Evolutionary conservation across 139 green algal genomes (phyloP).

Genomic region (Closterium sp.): DNA sequence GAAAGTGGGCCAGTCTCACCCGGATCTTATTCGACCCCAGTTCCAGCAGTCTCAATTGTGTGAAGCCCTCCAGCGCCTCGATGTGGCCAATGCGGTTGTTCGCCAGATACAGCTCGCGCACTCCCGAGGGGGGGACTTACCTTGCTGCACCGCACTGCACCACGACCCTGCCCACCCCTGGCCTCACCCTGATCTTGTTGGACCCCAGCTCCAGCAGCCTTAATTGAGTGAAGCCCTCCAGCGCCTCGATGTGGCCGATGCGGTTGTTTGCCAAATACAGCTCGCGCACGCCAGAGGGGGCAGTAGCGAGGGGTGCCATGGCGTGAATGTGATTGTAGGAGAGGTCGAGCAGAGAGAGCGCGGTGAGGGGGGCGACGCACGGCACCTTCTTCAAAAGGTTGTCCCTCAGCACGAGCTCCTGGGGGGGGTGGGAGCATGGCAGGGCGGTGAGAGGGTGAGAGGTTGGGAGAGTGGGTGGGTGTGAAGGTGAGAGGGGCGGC

Average conservation of each 20-base stretch:
- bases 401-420: constrained; percentile 38
- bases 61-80: constrained; percentile 60
- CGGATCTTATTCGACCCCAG: constrained; percentile 82
- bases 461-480: too few relatives aligned
- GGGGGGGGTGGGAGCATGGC: too few relatives aligned
- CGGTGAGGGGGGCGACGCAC: not conserved
- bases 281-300: constrained; percentile 59
- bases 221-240: constrained; percentile 63
- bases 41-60: constrained; percentile 73
- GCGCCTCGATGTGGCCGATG: constrained; percentile 58
- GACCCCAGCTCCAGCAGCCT: constrained; percentile 84
- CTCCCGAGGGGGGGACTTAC: not conserved
- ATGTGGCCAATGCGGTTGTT: constrained; percentile 76
- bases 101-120: constrained; percentile 40
- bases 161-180: too few relatives aligned
- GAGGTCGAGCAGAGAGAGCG: constrained; percentile 39
- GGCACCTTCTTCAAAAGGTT: constrained; percentile 36
- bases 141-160: too few relatives aligned
- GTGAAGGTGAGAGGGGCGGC: too few relatives aligned
- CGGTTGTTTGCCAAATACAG: constrained; percentile 87
- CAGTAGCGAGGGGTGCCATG: constrained; percentile 13
- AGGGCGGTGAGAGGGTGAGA: too few relatives aligned
- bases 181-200: constrained; percentile 67
- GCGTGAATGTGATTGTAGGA: constrained; percentile 51
- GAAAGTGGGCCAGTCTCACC: too few relatives aligned